Base-by-base conservation (phyloP, 768 basidiomycete genomes). In the Hypholoma fasciculare region DNA sequence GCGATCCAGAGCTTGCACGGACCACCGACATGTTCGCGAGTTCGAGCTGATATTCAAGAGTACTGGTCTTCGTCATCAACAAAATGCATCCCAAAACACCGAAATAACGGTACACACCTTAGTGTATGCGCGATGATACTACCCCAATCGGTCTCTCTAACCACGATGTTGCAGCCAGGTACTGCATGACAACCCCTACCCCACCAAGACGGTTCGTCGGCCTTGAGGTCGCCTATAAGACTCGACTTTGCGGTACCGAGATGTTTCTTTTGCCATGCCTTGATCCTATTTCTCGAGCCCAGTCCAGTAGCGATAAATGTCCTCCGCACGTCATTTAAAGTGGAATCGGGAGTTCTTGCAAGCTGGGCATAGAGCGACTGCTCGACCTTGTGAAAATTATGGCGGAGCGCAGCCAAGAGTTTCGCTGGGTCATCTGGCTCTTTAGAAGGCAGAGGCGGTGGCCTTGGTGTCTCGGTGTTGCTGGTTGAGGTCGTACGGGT, bases 91-190 rank as follows among this genome's bases (percentile, higher is more conserved):
- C 17, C 59, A 39, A 37, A 14, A 57, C 40, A 50, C 20, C 5
- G 14, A 19, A 36, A 67, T 74, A 17, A 60, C 30, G 9, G 30
- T 9, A 34, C 30, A 34, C 30, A 88, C 87, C 87, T 87, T 50
- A 90, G 71, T 7, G 88, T 89, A 70, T 87, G 90, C 6, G 89
- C 85, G 61, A 90, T 90, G 49, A 92, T 84, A 67, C 88, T 90
- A 7, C 88, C 88, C 87, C 85, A 88, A 68, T 90, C 88, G 64
- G 82, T 78, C 65, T 91, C 90, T 49, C 82, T 69, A 8, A 90
- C 81, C 58, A 90, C 79, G 4, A 89, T 77, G 65, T 82, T 86
- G 7, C 85, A 80, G 3, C 83, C 82, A n/a, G 89, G 87, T 16
- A 88, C 74, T 34, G 80, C 82, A 73, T 91, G 86, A 65, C 77